Conservation (phyloP, 148 eudicot genomes). For the Talinum fruticosum region DNA sequence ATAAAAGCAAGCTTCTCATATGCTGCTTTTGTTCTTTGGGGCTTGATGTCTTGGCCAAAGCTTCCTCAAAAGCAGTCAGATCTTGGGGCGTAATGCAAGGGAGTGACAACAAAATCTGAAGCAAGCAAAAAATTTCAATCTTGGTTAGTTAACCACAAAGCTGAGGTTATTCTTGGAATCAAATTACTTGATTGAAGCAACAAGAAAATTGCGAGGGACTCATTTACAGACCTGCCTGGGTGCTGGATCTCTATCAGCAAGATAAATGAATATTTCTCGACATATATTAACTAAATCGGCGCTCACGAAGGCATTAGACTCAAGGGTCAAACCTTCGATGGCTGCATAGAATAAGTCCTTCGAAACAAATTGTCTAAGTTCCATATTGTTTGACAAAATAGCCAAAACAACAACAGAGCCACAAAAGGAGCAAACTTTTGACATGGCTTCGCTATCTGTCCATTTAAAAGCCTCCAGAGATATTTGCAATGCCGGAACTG, state of each 20-base stretch:
- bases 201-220: not conserved
- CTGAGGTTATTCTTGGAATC: not conserved
- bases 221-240: conserved; percentile 77
- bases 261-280: conserved; percentile 75
- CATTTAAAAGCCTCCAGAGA: conserved; percentile 75
- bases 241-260: conserved; percentile 68
- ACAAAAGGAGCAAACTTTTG: conserved; percentile 70
- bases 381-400: conserved; percentile 53
- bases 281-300: conserved; percentile 77
- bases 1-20: conserved; percentile 76
- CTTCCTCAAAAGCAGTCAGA: conserved; percentile 89
- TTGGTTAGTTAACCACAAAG: not conserved
- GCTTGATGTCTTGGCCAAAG: conserved; percentile 78
- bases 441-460: conserved; percentile 82
- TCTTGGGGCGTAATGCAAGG: conserved; percentile 75
- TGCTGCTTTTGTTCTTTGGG: conserved; percentile 96
- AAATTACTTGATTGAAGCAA: not conserved
- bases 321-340: conserved; percentile 79
- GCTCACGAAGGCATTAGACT: conserved; percentile 73
- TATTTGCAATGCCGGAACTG: conserved; percentile 77
- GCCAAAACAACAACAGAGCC: conserved; percentile 61
- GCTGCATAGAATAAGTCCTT: conserved; percentile 82
- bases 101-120: conserved; percentile 80
- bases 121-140: conserved; percentile 10
- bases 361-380: conserved; percentile 75